Base-by-base conservation (phyloP, 1,284 basidiomycete genomes). In the Sporisorium reilianum region DNA sequence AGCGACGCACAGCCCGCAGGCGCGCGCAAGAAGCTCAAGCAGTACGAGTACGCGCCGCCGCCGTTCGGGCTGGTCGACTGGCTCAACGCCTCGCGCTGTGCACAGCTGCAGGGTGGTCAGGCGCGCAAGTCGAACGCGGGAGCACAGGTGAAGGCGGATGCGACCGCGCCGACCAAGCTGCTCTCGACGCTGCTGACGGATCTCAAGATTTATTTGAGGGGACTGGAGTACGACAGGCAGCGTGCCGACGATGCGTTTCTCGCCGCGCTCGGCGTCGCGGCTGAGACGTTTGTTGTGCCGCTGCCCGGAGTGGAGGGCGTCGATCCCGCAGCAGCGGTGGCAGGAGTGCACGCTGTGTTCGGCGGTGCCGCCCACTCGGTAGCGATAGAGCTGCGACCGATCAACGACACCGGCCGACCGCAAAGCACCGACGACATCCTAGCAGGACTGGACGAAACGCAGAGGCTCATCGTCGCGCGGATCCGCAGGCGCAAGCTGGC, bases 1-100 rank as follows among this genome's bases (percentile, higher is more conserved):
- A 54, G 49, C 53, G 63, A 68, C n/a, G 38, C 25, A 2, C 58
- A 57, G 11, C 41, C 57, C 5, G 42, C 53, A 8, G 38, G 26
- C 20, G 41, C 41, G 5, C 52, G 61, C 6, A 57, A 51, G 10
- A 65, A 65, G 45, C 64, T 74, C 16, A 60, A 61, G 23, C 71
- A 60, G 49, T 69, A 77, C 64, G 75, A 70, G 25, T 77, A 75
- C 38, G 66, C 75, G 1, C 67, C 75, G 2, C 75, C 75, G 7
- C 75, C 75, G 1, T 71, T 77, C 18, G 67, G 64, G 1, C 40
- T 77, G 2, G 59, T 77, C 2, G 71, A 77, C 25, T 77, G 71
- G 70, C 49, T 77, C 45, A 75, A 77, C 22, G 49, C 56, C 5
- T 40, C 60, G 1, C 64, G 68, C 3, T 66, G 59, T 40, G 20